Percentiles rank a stretch among this genome's conserved stretches.
Evolutionary conservation across 176 grass and related monocot genomes (phyloP).

Genomic region (Panicum miliaceum): DNA sequence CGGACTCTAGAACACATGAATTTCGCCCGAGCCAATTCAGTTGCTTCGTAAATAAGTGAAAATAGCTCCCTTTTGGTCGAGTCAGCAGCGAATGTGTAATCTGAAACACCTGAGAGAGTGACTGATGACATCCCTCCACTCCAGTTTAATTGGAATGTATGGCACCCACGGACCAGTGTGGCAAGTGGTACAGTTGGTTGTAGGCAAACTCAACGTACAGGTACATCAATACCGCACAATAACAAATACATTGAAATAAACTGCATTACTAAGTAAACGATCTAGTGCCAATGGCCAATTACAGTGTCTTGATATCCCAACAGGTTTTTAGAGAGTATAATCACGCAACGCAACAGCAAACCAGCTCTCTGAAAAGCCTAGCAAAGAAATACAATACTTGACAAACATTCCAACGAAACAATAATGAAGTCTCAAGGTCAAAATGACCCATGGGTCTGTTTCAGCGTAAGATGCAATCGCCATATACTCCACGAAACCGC

Average conservation of each 20-base stretch:
- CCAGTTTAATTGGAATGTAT: not conserved
- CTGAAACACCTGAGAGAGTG: not conserved
- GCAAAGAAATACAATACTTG: constrained; percentile 24
- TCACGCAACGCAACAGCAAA: constrained; percentile 19
- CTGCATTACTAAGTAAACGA: constrained; percentile 17
- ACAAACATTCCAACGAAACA: constrained; percentile 26
- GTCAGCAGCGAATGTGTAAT: not conserved
- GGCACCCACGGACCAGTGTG: not conserved
- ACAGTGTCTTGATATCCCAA: constrained; percentile 17
- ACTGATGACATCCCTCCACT: not conserved
- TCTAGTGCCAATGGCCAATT: constrained; percentile 18
- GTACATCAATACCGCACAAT: no score
- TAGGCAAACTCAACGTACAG: not conserved
- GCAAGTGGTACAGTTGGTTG: not conserved
- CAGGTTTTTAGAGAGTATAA: constrained; percentile 18
- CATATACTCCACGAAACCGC: not conserved
- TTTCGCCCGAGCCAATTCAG: not conserved
- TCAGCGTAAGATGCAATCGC: constrained; percentile 1
- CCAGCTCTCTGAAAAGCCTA: constrained; percentile 39
- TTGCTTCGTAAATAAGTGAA: not conserved
- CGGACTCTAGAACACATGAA: not conserved
- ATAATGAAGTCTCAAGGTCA: constrained; percentile 27
- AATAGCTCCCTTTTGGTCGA: not conserved
- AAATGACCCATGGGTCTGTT: constrained; percentile 12
- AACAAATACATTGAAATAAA: not conserved